A percentile compares a stretch with the other conserved stretches of the same genome.
Evolutionary conservation across 768 basidiomycete genomes (phyloP).

Genomic region (Kwoniella shandongensis): DNA sequence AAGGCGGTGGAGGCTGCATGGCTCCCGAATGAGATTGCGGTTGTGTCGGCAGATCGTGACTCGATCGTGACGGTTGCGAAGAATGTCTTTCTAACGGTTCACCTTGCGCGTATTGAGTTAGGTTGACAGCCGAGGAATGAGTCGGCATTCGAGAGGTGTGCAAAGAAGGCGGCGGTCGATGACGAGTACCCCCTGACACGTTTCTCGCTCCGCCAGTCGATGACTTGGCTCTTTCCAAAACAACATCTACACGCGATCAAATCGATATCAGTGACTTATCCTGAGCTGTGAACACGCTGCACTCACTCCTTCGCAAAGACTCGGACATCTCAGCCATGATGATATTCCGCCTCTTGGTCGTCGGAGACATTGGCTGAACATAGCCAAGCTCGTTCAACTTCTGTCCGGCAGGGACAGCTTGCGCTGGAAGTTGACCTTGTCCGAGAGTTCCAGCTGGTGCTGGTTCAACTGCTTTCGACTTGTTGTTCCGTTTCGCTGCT

Average conservation of each 20-base stretch:
- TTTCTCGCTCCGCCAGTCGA: slow-evolving; percentile 9
- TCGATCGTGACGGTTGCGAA: slow-evolving; percentile 12
- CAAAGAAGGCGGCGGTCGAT: slow-evolving; percentile 26
- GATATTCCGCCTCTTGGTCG: slow-evolving; percentile 38
- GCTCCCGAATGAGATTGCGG: slow-evolving; percentile 10
- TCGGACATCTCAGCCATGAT: slow-evolving; percentile 49
- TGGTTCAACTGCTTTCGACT: slow-evolving; percentile 9
- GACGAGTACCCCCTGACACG: slow-evolving; percentile 1
- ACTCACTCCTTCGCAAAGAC: slow-evolving; percentile 44
- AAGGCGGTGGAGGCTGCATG: slow-evolving; percentile 4
- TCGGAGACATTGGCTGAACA: slow-evolving; percentile 39
- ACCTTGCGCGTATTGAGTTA: slow-evolving; percentile 25
- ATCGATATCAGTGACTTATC: neutral
- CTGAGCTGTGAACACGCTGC: neutral
- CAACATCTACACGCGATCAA: slow-evolving; percentile 32
- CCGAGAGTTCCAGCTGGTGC: neutral
- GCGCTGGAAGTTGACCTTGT: slow-evolving; percentile 7
- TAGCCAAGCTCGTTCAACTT: slow-evolving; percentile 22
- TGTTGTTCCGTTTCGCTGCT: slow-evolving; percentile 34
- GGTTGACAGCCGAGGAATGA: slow-evolving; percentile 28
- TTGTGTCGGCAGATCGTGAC: slow-evolving; percentile 15
- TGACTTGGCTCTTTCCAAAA: slow-evolving; percentile 46
- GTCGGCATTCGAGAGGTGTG: slow-evolving; percentile 24
- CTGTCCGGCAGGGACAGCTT: slow-evolving; percentile 20
- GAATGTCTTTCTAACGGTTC: slow-evolving; percentile 27